Conservation (phyloP, 352 stramenopile genomes). For the Phytophthora capsici region DNA sequence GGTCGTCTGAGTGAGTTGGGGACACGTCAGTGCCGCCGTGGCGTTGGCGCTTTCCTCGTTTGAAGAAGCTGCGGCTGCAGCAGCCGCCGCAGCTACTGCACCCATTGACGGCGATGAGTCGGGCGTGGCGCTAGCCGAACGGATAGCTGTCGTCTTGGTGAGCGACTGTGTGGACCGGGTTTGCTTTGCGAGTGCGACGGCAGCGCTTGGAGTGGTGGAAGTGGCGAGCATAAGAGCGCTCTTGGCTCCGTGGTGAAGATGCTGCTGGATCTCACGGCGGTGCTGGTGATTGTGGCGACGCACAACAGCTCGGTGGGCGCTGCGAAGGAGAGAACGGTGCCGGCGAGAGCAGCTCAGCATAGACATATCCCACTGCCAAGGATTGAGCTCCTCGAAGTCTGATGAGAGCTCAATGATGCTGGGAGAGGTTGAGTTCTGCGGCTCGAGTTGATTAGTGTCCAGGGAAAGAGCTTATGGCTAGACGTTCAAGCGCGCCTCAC, state of each 20-base stretch:
- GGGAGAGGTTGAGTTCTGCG: too few species aligned
- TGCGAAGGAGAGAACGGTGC: slow-evolving; percentile 53
- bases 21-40: background rate
- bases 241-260: slow-evolving; percentile 8
- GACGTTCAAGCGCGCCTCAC: background rate
- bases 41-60: slow-evolving; percentile 19
- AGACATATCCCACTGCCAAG: slow-evolving; percentile 65
- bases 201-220: slow-evolving; percentile 23
- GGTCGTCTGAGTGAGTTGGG: slow-evolving; percentile 7
- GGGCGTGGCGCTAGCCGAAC: slow-evolving; percentile 25
- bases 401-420: slow-evolving; percentile 33
- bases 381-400: slow-evolving; percentile 47
- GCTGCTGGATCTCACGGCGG: slow-evolving; percentile 11
- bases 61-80: slow-evolving; percentile 3
- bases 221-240: slow-evolving; percentile 10
- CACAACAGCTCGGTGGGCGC: slow-evolving; percentile 42
- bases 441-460: too few species aligned
- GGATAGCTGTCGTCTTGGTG: slow-evolving; percentile 23
- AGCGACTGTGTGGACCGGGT: slow-evolving; percentile 6
- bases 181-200: slow-evolving; percentile 23
- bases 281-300: slow-evolving; percentile 47
- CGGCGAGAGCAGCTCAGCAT: slow-evolving; percentile 59
- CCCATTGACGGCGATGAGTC: slow-evolving; percentile 23
- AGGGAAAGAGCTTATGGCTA: slow-evolving; percentile 11
- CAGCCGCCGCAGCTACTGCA: slow-evolving; percentile 5